Evolutionary conservation across 345 rosid species (phyloP).

Genomic region (Hibiscus syriacus): DNA sequence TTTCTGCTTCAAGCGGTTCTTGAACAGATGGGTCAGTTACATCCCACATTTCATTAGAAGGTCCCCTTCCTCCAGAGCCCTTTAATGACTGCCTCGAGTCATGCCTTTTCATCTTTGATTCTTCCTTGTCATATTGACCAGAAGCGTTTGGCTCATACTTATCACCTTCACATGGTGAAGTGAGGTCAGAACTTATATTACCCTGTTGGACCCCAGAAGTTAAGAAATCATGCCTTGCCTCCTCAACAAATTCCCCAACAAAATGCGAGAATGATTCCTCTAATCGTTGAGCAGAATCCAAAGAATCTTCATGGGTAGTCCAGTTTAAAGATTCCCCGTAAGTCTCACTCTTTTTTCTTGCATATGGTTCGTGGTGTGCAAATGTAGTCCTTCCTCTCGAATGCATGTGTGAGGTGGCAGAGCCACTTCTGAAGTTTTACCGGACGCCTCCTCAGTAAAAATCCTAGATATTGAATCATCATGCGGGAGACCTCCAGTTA

Average conservation of each 20-base stretch:
- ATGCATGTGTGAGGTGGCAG: slow-evolving; percentile 20
- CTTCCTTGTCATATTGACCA: slow-evolving; percentile 23
- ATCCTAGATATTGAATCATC: slow-evolving; percentile 21
- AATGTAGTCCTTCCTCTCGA: slow-evolving; percentile 28
- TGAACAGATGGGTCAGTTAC: slow-evolving; percentile 46
- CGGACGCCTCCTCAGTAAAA: slow-evolving; percentile 27
- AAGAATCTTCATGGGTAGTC: slow-evolving; percentile 41
- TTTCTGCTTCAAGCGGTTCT: slow-evolving; percentile 37
- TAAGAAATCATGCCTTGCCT: slow-evolving; percentile 44
- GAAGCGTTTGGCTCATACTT: slow-evolving; percentile 25
- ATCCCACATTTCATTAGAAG: slow-evolving; percentile 85
- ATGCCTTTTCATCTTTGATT: slow-evolving; percentile 26
- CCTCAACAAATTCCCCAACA: slow-evolving; percentile 66
- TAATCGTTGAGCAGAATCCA: slow-evolving; percentile 55
- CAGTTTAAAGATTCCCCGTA: slow-evolving; percentile 24
- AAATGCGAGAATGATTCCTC: slow-evolving; percentile 51
- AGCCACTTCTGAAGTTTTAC: slow-evolving; percentile 40
- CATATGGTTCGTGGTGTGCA: slow-evolving; percentile 16
- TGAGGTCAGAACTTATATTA: slow-evolving; percentile 14
- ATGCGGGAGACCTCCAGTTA: slow-evolving; percentile 29
- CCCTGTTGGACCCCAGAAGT: slow-evolving; percentile 37
- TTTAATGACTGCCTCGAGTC: slow-evolving; percentile 34
- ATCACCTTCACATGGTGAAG: slow-evolving; percentile 21
- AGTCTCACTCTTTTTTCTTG: slow-evolving; percentile 22
- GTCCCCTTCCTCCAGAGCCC: slow-evolving; percentile 67